Conservation (phyloP, 2,329 filamentous ascomycete genomes). For the Calonectria ilicicola region DNA sequence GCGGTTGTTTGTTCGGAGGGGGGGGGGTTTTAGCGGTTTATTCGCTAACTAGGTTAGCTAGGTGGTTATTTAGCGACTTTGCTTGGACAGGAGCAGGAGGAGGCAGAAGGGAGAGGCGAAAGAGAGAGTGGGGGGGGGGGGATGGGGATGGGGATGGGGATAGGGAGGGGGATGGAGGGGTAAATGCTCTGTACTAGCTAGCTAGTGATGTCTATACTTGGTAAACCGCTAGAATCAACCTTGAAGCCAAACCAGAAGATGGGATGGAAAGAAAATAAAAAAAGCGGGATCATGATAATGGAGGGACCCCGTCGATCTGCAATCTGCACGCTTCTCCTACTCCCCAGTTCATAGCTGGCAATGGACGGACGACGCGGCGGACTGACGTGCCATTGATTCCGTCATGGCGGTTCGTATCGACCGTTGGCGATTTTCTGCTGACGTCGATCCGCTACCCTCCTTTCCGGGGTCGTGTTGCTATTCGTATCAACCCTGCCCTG, state of each 20-base stretch:
- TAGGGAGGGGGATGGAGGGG: background rate
- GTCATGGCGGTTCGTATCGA: constrained; percentile 25
- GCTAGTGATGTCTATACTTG: background rate
- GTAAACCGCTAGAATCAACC: background rate
- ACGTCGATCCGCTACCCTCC: constrained; percentile 24
- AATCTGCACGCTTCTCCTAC: background rate
- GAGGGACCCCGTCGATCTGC: constrained; percentile 5
- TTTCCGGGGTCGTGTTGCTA: constrained; percentile 18
- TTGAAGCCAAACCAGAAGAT: background rate
- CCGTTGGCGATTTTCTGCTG: constrained; percentile 23
- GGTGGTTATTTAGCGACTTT: too few species aligned
- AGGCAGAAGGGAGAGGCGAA: background rate
- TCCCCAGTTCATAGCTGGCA: background rate
- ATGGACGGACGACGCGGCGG: background rate
- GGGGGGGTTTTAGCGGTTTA: background rate
- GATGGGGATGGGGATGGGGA: background rate
- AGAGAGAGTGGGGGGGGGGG: background rate
- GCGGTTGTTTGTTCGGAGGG: background rate
- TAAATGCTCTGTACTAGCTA: background rate
- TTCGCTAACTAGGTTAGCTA: too few species aligned
- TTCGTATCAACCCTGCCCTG: constrained; percentile 24
- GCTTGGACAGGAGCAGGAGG: too few species aligned
- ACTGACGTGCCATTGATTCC: constrained; percentile 20
- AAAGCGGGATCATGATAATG: background rate
- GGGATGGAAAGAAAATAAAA: constrained; percentile 4